phyloP scores from a whole-genome alignment of 1,284 basidiomycete species.

The Athelia sp. region DNA sequence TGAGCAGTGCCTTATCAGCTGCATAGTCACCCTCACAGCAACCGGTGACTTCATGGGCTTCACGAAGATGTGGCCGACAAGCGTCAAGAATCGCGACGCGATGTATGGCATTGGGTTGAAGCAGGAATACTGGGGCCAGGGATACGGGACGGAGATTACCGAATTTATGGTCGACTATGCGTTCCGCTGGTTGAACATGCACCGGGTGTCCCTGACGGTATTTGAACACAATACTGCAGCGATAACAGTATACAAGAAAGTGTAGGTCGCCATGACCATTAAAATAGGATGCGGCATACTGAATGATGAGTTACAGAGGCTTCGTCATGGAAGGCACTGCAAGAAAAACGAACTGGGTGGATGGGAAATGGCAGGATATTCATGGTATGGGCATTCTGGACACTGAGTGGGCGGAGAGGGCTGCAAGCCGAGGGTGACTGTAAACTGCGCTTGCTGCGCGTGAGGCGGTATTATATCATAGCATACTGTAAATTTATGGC shows the following conservation, averaged over 20 bases:
- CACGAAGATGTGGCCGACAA: not conserved
- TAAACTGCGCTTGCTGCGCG: too few relatives aligned
- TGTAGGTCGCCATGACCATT: too few relatives aligned
- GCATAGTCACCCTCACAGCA: not conserved
- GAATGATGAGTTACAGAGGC: too few relatives aligned
- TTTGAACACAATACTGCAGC: conserved; percentile 24
- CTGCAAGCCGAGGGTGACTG: too few relatives aligned
- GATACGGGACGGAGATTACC: conserved; percentile 29
- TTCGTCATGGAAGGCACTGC: too few relatives aligned
- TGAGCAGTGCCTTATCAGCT: not conserved
- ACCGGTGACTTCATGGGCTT: not conserved
- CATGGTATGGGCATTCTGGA: too few relatives aligned
- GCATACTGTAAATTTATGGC: too few relatives aligned
- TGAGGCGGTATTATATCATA: too few relatives aligned
- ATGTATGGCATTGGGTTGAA: conserved; percentile 24
- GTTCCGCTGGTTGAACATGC: conserved; percentile 27
- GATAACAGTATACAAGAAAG: conserved; percentile 25
- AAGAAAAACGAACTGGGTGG: too few relatives aligned
- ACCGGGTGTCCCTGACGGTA: conserved; percentile 26
- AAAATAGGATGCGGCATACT: too few relatives aligned
- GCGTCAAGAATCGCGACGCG: conserved; percentile 24
- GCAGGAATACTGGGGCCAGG: conserved; percentile 25
- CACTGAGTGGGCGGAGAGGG: too few relatives aligned
- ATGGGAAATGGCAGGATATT: too few relatives aligned
- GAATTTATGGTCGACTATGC: conserved; percentile 26